Conservation (phyloP, 345 rosid genomes). For the Lenwebbia sp. region DNA sequence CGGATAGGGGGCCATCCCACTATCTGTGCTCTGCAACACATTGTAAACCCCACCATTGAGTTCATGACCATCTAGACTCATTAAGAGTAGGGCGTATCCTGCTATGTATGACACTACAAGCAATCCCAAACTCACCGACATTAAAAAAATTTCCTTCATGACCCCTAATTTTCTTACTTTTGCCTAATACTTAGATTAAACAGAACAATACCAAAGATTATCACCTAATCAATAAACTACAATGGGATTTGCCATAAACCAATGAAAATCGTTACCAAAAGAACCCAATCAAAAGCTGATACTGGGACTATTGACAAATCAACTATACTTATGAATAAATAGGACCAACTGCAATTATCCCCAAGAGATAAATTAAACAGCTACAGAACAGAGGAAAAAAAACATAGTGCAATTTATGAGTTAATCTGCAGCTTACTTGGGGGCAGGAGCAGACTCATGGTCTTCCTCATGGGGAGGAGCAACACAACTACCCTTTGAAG, state of each 20-base stretch:
- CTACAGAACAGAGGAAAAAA: background rate
- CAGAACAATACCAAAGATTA: background rate
- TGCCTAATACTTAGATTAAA: background rate
- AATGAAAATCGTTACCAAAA: background rate
- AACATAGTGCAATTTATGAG: background rate
- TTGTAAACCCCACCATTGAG: background rate
- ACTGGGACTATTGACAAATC: background rate
- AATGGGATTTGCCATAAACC: background rate
- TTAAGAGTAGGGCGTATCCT: background rate
- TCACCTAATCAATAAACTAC: background rate
- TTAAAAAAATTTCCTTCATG: background rate
- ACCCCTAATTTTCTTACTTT: background rate
- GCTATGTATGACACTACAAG: background rate
- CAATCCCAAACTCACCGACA: background rate
- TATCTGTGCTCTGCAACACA: conserved; percentile 38
- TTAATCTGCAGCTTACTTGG: conserved; percentile 36
- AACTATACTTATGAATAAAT: background rate
- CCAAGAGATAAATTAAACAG: background rate
- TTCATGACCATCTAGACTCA: background rate
- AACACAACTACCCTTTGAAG: conserved; percentile 1
- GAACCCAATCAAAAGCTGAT: background rate
- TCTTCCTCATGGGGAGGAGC: conserved; percentile 5
- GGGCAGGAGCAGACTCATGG: conserved; percentile 34
- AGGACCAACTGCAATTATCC: background rate
- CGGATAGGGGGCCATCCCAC: conserved; percentile 83